Evolutionary conservation across 768 basidiomycete genomes (phyloP), one percentile per base, ranked within the genome.

Genomic region (Mrakia frigida): DNA sequence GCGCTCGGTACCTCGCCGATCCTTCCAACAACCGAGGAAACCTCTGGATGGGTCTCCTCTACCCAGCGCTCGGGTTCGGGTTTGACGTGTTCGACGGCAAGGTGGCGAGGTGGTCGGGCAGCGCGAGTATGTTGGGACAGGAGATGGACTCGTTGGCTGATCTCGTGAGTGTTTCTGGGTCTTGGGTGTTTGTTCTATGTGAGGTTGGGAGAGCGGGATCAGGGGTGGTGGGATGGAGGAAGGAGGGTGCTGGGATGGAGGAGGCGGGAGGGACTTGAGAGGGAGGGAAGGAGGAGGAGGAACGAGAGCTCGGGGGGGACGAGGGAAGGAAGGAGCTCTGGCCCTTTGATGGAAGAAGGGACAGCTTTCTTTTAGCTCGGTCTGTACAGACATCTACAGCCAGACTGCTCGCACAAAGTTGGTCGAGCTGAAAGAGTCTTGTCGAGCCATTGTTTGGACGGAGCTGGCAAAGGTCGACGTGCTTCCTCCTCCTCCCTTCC

Each of bases 11-110:
- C 86, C 88, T 98, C 80, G 75, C 90, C 60, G 67, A 70, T 43
- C 75, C 76, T 11, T 90, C 90, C 33, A 88, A 90, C 78, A 91
- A 95, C 82, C 87, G 88, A 78, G 88, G 89, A 80, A 90, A 91
- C 84, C 86, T 97, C 77, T 91, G 91, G 90, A 88, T 88, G 74
- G 97, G 94, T n/a, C 89, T 95, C 78, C 85, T 87, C 59, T 90
- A 93, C 80, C 97, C 97, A 23, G 86, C 98, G 69, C 92, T 92
- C 31, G 97, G 97, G 46, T 90, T 98, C 81, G 90, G 96, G 87
- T 99, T 99, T 85, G 97, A 99, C 84, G 94, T 96, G 81, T 85
- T 98, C 70, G 97, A 99, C 82, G 97, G 97, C 68, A 98, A 97
- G 84, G 93, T 99, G 23, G 97, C 97, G 31, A 87, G 97, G 80